These are phyloP conservation scores for Monascus purpureus DNA, from an alignment of 495 filamentous ascomycete genomes.

Conservation along the genomic window DNA sequence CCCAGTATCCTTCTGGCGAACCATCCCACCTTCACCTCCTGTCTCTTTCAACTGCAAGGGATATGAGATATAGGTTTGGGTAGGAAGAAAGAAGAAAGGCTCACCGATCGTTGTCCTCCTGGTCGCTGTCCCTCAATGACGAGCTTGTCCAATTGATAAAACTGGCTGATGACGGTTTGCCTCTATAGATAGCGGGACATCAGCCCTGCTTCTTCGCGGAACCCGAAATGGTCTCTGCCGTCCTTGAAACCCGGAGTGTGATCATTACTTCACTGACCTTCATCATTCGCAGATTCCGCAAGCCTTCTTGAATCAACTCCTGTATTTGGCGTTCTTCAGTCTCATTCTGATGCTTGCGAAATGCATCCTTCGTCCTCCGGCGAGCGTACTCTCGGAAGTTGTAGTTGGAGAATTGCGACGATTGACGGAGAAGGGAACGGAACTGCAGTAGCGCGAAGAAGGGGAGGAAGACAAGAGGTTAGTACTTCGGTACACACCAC, in stretches of 20 bases:
- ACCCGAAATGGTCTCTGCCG: too few species aligned
- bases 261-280: slow-evolving; percentile 56
- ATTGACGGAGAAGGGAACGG: slow-evolving; percentile 79
- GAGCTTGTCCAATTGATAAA: slow-evolving; percentile 81
- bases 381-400: slow-evolving; percentile 96
- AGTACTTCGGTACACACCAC: too few species aligned
- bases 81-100: too few species aligned
- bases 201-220: too few species aligned
- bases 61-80: too few species aligned
- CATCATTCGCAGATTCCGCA: slow-evolving; percentile 77
- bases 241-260: background rate
- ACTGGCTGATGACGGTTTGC: slow-evolving; percentile 88
- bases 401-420: slow-evolving; percentile 78
- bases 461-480: too few species aligned
- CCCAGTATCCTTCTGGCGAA: slow-evolving; percentile 74
- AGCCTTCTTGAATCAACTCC: slow-evolving; percentile 74
- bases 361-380: slow-evolving; percentile 75
- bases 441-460: slow-evolving; percentile 45
- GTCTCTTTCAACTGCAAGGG: slow-evolving; percentile 60
- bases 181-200: slow-evolving; percentile 61
- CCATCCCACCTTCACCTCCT: slow-evolving; percentile 51
- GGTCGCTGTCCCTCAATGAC: slow-evolving; percentile 86
- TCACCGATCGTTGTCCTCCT: too few species aligned
- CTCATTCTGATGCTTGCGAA: slow-evolving; percentile 58
- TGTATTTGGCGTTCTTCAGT: slow-evolving; percentile 67